Evolutionary conservation across 805 yeast species (phyloP).

Genomic region (Scheffersomyces ergatensis): DNA sequence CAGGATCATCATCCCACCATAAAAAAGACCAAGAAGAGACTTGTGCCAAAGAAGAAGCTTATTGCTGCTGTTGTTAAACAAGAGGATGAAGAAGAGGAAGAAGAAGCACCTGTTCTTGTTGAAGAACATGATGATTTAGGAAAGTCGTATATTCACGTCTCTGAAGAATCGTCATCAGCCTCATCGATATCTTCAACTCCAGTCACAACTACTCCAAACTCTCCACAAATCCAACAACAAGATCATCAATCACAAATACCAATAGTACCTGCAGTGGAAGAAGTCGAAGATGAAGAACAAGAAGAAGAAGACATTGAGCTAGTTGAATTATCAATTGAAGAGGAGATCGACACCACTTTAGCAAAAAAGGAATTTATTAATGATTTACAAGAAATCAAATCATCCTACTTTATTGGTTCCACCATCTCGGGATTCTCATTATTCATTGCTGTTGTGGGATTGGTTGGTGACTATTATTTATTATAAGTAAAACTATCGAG

Average conservation of each 20-base stretch:
- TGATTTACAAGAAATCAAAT: conserved; percentile 25
- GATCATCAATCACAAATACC: conserved; percentile 1
- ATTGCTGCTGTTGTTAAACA: not conserved
- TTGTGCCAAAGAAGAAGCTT: not conserved
- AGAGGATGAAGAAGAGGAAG: conserved; percentile 2
- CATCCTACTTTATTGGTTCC: conserved; percentile 40
- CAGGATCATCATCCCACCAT: not conserved
- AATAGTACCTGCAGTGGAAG: not conserved
- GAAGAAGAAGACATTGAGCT: conserved; percentile 2
- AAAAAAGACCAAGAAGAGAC: not conserved
- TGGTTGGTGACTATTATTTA: conserved; percentile 48
- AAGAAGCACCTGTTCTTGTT: not conserved
- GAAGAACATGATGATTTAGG: conserved; percentile 29
- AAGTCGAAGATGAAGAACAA: not conserved
- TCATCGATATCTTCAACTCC: conserved; percentile 25
- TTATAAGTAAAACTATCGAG: conserved; percentile 6
- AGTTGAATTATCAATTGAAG: conserved; percentile 16
- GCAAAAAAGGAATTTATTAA: conserved; percentile 30
- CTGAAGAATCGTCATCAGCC: conserved; percentile 26
- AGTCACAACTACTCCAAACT: conserved; percentile 19
- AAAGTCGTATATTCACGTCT: conserved; percentile 41
- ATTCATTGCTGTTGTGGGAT: conserved; percentile 51
- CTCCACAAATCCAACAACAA: conserved; percentile 16
- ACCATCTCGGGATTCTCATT: conserved; percentile 45
- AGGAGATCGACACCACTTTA: conserved; percentile 19